A percentile compares a stretch with the other conserved stretches of the same genome.
phyloP scores from a whole-genome alignment of 1,284 basidiomycete genomes.

The Cutaneotrichosporon mucoides region DNA sequence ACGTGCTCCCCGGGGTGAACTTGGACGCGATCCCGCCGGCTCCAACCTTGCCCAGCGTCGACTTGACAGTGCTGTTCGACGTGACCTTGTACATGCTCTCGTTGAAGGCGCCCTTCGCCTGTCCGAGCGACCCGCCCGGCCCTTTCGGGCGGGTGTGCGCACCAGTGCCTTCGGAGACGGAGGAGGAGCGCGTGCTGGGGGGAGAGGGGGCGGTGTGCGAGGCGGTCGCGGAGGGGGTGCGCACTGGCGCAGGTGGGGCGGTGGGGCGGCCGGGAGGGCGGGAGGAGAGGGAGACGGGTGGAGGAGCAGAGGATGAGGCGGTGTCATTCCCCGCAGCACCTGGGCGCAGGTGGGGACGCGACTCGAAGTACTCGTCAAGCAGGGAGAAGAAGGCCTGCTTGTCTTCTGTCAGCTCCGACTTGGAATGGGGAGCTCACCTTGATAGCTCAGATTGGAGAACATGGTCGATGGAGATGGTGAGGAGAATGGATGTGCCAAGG shows the following conservation, averaged over 20 bases:
- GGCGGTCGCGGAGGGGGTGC: neutral
- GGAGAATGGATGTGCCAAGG: neutral
- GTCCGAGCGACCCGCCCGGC: neutral
- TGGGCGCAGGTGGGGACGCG: conserved; percentile 35
- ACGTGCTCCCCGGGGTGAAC: neutral
- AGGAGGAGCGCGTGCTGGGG: too few species aligned
- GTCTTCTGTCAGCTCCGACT: neutral
- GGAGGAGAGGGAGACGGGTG: neutral
- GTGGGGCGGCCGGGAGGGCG: neutral
- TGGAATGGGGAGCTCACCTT: neutral
- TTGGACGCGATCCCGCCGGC: conserved; percentile 13
- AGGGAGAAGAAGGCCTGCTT: conserved; percentile 46
- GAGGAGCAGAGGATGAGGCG: neutral
- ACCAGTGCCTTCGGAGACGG: too few species aligned
- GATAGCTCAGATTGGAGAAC: conserved; percentile 2
- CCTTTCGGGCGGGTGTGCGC: too few species aligned
- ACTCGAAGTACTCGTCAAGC: conserved; percentile 46
- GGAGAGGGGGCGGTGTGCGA: too few species aligned
- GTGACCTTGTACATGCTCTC: conserved; percentile 13
- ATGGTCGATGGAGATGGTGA: neutral
- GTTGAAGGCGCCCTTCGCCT: conserved; percentile 2
- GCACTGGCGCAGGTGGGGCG: neutral
- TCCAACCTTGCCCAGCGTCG: conserved; percentile 22
- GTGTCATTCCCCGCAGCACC: conserved; percentile 1
- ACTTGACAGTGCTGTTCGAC: conserved; percentile 12